These are phyloP conservation scores for Sphagnum fallax DNA, from an alignment of 228 moss, liverwort and hornwort genomes.

Conservation along the genomic window DNA sequence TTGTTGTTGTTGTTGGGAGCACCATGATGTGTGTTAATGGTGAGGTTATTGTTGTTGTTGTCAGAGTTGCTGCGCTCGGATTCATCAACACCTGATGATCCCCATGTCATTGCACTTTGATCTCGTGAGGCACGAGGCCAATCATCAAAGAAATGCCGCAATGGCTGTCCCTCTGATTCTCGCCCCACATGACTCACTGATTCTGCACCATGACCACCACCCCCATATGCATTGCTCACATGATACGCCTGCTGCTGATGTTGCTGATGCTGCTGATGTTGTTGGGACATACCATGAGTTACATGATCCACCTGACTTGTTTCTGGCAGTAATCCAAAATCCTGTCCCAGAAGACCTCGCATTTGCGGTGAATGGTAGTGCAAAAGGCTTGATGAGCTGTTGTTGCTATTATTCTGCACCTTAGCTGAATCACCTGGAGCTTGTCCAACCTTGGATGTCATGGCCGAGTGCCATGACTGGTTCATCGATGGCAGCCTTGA, in stretches of 20 bases:
- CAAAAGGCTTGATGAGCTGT: slow-evolving; percentile 50
- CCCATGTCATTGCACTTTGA: slow-evolving; percentile 75
- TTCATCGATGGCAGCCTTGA: slow-evolving; percentile 74
- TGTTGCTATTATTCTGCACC: slow-evolving; percentile 27
- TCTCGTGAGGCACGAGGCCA: slow-evolving; percentile 91
- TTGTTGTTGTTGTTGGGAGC: no score
- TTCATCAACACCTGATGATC: slow-evolving; percentile 82
- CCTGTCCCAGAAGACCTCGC: slow-evolving; percentile 81
- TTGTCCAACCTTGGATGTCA: slow-evolving; percentile 71
- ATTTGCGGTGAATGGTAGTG: slow-evolving; percentile 75
- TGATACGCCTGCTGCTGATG: no score
- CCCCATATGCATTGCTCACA: slow-evolving; percentile 70
- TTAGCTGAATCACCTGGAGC: slow-evolving; percentile 31
- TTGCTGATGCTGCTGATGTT: slow-evolving; percentile 44
- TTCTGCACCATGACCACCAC: slow-evolving; percentile 13
- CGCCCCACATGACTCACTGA: slow-evolving; percentile 52
- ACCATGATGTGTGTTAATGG: slow-evolving; percentile 26
- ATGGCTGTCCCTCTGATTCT: slow-evolving; percentile 88
- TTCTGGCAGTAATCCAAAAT: slow-evolving; percentile 64
- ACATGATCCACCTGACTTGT: slow-evolving; percentile 47
- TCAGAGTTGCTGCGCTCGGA: slow-evolving; percentile 68
- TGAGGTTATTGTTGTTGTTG: not conserved
- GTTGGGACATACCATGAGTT: slow-evolving; percentile 42
- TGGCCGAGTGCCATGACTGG: slow-evolving; percentile 54
- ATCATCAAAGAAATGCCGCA: slow-evolving; percentile 95